These are phyloP conservation scores for Coprinellus aureogranulatus DNA, from an alignment of 768 basidiomycete species.

Conservation along the genomic window DNA sequence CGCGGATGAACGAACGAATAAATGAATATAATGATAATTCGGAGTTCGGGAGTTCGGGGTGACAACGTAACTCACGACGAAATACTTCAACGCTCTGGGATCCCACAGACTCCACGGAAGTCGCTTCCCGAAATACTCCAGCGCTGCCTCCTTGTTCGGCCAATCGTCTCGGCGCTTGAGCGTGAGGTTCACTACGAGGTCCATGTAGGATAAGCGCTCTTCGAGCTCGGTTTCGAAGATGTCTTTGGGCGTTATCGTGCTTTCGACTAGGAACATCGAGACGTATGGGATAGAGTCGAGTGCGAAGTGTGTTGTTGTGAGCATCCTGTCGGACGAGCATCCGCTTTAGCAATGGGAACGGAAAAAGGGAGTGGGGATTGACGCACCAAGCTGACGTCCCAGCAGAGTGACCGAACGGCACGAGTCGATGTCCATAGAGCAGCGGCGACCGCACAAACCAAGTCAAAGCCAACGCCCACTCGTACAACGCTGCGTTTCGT, in stretches of 20 bases:
- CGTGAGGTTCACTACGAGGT: constrained; percentile 35
- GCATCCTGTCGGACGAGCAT: no score
- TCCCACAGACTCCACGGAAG: constrained; percentile 50
- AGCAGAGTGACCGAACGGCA: constrained; percentile 44
- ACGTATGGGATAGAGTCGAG: constrained; percentile 25
- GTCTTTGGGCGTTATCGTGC: constrained; percentile 38
- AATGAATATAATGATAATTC: no score
- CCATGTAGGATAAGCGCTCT: constrained; percentile 36
- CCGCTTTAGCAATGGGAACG: no score
- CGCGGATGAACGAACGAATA: no score
- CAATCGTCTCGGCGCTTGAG: constrained; percentile 38
- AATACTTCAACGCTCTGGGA: constrained; percentile 32
- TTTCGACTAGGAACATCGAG: constrained; percentile 44
- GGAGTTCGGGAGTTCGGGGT: no score
- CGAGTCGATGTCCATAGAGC: constrained; percentile 33
- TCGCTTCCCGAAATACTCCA: constrained; percentile 39
- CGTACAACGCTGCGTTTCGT: constrained; percentile 27
- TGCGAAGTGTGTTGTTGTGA: constrained; percentile 34
- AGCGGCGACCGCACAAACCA: constrained; percentile 31
- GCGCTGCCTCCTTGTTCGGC: constrained; percentile 40
- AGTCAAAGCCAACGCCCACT: constrained; percentile 37
- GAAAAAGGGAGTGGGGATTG: no score
- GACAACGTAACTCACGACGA: no score
- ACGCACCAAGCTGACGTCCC: constrained; percentile 40
- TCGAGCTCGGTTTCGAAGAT: constrained; percentile 35